Evolutionary conservation across 345 rosid genomes (phyloP).

Genomic region (Lenwebbia sp.): DNA sequence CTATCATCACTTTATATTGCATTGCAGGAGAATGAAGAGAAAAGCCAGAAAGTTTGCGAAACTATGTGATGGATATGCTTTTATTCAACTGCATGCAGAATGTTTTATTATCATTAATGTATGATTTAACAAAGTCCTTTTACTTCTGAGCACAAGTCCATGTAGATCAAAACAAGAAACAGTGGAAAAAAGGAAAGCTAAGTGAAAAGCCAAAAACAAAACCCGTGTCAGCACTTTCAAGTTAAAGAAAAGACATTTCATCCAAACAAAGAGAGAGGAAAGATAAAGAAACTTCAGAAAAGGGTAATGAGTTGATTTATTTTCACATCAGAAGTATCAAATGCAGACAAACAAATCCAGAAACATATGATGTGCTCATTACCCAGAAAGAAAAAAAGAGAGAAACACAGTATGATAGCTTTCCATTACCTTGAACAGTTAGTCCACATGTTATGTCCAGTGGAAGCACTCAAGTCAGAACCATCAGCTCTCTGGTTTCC

Average conservation of each 20-base stretch:
- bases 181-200: background rate
- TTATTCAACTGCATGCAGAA: background rate
- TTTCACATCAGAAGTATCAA: background rate
- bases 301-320: background rate
- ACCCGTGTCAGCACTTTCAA: background rate
- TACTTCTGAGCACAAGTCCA: background rate
- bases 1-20: background rate
- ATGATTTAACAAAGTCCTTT: background rate
- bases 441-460: conserved; percentile 17
- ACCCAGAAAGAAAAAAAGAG: background rate
- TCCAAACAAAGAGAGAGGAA: background rate
- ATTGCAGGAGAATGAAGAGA: background rate
- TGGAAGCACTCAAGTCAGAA: conserved; percentile 3
- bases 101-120: background rate
- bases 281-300: background rate
- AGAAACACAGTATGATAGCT: background rate
- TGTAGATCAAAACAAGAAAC: background rate
- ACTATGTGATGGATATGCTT: background rate
- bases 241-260: background rate
- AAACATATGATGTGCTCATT: background rate
- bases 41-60: background rate
- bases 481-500: background rate
- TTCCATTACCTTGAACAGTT: conserved; percentile 26
- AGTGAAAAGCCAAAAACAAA: background rate
- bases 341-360: background rate